These are phyloP conservation scores for Clitocybe nebularis DNA, from an alignment of 1,284 basidiomycete genomes.

Conservation along the genomic window DNA sequence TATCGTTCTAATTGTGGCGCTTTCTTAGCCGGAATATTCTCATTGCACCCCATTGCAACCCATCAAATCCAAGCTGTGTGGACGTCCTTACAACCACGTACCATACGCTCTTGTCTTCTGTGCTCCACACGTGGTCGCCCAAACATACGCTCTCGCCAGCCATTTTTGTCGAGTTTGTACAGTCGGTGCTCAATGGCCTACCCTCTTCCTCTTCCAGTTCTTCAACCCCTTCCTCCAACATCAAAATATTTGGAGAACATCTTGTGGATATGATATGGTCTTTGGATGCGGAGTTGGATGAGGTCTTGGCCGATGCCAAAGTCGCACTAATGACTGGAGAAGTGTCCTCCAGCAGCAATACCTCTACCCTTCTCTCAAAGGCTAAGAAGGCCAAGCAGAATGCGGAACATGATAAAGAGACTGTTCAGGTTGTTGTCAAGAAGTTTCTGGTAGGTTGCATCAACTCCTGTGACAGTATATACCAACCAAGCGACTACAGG, in stretches of 20 bases:
- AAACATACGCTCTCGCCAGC: conserved; percentile 41
- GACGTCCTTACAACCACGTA: conserved; percentile 62
- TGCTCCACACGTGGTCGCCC: conserved; percentile 52
- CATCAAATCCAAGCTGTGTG: conserved; percentile 43
- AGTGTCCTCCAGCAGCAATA: conserved; percentile 24
- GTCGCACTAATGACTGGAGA: conserved; percentile 29
- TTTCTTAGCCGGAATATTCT: conserved; percentile 52
- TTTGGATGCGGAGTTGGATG: conserved; percentile 71
- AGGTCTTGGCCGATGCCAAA: conserved; percentile 57
- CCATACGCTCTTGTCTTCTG: conserved; percentile 59
- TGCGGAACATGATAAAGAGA: conserved; percentile 60
- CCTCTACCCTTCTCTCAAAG: conserved; percentile 26
- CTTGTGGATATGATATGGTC: conserved; percentile 79
- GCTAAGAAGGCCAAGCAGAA: conserved; percentile 44
- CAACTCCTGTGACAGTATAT: not conserved
- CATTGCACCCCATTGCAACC: conserved; percentile 52
- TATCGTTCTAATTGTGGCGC: conserved; percentile 12
- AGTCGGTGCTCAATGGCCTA: conserved; percentile 52
- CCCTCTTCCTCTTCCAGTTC: conserved; percentile 64
- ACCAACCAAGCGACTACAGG: conserved; percentile 30
- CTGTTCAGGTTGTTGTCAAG: conserved; percentile 55
- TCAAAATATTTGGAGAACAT: conserved; percentile 54
- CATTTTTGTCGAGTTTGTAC: conserved; percentile 57
- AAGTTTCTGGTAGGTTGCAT: conserved; percentile 56
- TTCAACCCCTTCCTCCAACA: conserved; percentile 33